These are phyloP conservation scores for Apophysomyces variabilis DNA, from an alignment of 371 early-diverging fungal species.

Conservation along the genomic window DNA sequence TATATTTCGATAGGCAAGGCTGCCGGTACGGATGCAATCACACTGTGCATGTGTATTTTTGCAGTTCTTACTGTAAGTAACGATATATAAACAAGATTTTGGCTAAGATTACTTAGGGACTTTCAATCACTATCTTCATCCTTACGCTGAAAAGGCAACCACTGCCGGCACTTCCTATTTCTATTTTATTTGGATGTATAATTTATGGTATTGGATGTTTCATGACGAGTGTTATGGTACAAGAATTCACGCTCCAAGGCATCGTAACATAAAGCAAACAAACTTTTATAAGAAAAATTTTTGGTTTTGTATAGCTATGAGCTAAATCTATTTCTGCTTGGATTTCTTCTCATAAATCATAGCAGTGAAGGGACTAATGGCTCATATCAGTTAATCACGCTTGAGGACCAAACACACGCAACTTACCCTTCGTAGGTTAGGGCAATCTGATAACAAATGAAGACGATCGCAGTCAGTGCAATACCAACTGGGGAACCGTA, in stretches of 20 bases:
- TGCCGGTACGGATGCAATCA: conserved; percentile 19
- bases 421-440: conserved; percentile 81
- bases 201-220: conserved; percentile 23
- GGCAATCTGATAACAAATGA: conserved; percentile 76
- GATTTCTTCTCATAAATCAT: conserved; percentile 79
- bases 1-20: conserved; percentile 17
- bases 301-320: too few species aligned
- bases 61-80: conserved; percentile 25
- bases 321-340: conserved; percentile 10
- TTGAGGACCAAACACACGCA: background rate
- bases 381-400: conserved; percentile 1
- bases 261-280: background rate
- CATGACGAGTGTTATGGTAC: conserved; percentile 26
- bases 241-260: background rate
- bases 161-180: conserved; percentile 26
- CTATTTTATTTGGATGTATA: conserved; percentile 26
- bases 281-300: background rate
- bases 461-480: conserved; percentile 70
- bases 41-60: conserved; percentile 25
- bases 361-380: conserved; percentile 70
- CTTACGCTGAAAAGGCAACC: conserved; percentile 23
- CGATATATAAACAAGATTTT: background rate
- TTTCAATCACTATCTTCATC: conserved; percentile 25
- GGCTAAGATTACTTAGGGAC: conserved; percentile 14
- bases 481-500: conserved; percentile 72